These are phyloP conservation scores for Camellia sinensis DNA, from an alignment of 148 eudicot genomes.

Conservation along the genomic window DNA sequence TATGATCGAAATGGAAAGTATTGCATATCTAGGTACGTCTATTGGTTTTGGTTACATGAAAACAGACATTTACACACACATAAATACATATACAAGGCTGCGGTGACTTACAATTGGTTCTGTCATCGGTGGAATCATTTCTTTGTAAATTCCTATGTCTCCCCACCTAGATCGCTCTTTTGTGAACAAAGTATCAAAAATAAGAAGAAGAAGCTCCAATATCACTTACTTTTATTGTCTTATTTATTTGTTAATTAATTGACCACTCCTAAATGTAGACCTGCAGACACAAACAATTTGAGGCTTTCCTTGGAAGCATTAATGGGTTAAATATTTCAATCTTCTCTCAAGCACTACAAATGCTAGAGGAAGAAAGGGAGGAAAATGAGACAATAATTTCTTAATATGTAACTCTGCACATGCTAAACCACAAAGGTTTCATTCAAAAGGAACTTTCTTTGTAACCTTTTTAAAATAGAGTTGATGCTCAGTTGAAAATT, in stretches of 20 bases:
- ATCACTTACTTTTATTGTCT: not conserved
- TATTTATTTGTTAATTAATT: not conserved
- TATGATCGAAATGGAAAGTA: conserved; percentile 84
- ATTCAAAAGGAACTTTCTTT: too few species aligned
- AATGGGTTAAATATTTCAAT: not conserved
- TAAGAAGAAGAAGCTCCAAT: too few species aligned
- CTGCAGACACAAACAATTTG: too few species aligned
- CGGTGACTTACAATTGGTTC: too few species aligned
- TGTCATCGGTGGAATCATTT: not conserved
- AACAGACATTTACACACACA: too few species aligned
- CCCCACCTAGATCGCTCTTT: not conserved
- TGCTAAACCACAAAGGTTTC: too few species aligned
- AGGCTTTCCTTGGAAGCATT: not conserved
- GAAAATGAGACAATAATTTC: not conserved
- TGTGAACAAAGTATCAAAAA: too few species aligned
- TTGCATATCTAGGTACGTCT: conserved; percentile 63
- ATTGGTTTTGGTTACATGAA: not conserved
- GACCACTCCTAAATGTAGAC: not conserved
- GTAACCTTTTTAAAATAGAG: too few species aligned
- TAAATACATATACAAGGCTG: too few species aligned
- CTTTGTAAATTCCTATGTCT: not conserved
- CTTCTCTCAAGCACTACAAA: not conserved
- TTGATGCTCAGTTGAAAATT: too few species aligned
- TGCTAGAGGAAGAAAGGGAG: too few species aligned
- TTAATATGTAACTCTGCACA: too few species aligned